Percentiles rank a stretch among this genome's conserved stretches.
Evolutionary conservation across 176 grass and related monocot genomes (phyloP).

Genomic region (Tuctoria greenei): DNA sequence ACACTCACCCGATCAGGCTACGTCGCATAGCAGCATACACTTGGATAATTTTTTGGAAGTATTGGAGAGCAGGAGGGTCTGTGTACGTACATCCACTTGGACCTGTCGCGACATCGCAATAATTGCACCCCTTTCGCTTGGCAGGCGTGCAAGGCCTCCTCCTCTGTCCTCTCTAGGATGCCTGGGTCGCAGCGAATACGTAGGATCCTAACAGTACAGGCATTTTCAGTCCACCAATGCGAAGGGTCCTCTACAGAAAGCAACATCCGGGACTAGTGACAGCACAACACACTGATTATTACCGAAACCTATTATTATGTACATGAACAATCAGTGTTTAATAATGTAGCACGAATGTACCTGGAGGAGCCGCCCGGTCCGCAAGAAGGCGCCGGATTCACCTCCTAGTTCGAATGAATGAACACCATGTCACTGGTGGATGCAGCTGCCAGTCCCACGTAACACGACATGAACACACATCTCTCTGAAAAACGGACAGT

Average conservation of each 20-base stretch:
- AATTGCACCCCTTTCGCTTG: conserved; percentile 35
- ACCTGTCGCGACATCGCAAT: conserved; percentile 28
- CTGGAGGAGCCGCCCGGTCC: background rate
- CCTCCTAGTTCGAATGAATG: background rate
- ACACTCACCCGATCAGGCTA: too few relatives aligned
- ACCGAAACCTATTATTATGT: background rate
- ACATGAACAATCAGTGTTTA: background rate
- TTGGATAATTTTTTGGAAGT: background rate
- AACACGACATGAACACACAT: conserved; percentile 23
- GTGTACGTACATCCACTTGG: conserved; percentile 18
- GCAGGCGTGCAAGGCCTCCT: conserved; percentile 27
- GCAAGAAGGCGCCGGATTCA: background rate
- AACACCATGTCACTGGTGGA: conserved; percentile 4
- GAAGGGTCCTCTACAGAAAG: background rate
- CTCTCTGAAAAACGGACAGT: conserved; percentile 40
- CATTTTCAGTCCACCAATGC: background rate
- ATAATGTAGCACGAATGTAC: background rate
- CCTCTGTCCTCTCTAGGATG: conserved; percentile 3
- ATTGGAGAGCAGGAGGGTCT: background rate
- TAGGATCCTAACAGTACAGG: background rate
- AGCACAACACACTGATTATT: background rate
- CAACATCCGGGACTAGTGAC: background rate
- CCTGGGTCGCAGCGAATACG: conserved; percentile 44
- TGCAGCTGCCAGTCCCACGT: conserved; percentile 6
- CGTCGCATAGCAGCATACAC: too few relatives aligned